A percentile compares a stretch with the other conserved stretches of the same genome.
These are phyloP conservation scores for Amanita phalloides DNA, from an alignment of 768 basidiomycete species.

Conservation along the genomic window DNA sequence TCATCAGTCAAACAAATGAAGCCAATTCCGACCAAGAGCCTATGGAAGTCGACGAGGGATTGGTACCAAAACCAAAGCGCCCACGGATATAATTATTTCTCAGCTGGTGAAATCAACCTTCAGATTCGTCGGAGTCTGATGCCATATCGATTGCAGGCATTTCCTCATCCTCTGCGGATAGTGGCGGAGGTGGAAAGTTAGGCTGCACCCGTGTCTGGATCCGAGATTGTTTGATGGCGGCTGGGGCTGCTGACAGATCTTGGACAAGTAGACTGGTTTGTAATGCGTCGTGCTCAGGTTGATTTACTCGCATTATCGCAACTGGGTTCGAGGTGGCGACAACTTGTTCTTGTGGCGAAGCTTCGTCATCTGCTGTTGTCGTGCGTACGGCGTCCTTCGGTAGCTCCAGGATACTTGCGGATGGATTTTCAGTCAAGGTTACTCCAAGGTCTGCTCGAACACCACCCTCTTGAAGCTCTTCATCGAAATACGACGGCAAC, in stretches of 20 bases:
- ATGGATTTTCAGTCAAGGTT: slow-evolving; percentile 8
- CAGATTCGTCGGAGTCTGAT: slow-evolving; percentile 65
- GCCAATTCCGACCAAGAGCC: slow-evolving; percentile 13
- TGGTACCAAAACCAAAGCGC: slow-evolving; percentile 22
- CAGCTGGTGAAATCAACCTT: neutral
- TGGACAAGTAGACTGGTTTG: neutral
- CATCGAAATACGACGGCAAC: slow-evolving; percentile 47
- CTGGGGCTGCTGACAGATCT: neutral
- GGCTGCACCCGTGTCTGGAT: neutral
- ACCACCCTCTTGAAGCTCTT: slow-evolving; percentile 54
- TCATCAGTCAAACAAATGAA: neutral
- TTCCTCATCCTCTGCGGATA: slow-evolving; percentile 41
- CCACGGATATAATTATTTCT: slow-evolving; percentile 13
- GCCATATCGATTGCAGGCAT: slow-evolving; percentile 72
- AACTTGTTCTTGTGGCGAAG: neutral
- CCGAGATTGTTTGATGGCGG: neutral
- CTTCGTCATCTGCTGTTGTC: neutral
- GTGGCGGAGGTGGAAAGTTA: slow-evolving; percentile 3
- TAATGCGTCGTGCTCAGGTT: neutral
- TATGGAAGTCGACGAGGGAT: slow-evolving; percentile 13
- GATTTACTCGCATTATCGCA: neutral
- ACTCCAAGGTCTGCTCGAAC: slow-evolving; percentile 31
- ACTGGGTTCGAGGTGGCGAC: neutral
- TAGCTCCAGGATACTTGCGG: neutral
- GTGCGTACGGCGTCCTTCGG: neutral